Conservation (phyloP, 805 yeast genomes). For the Torulaspora gathmanii region DNA sequence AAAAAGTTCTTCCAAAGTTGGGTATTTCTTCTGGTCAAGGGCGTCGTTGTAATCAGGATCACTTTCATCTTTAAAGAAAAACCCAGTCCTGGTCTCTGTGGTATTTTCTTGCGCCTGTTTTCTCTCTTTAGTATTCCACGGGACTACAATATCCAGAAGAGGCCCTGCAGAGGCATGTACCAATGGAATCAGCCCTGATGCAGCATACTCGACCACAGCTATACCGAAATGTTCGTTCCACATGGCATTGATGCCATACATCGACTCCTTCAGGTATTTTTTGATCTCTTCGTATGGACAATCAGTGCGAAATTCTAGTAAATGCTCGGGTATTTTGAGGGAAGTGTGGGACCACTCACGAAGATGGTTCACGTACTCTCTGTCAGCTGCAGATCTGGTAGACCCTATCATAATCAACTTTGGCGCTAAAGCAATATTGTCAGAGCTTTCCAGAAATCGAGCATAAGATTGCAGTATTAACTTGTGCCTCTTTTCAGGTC, state of each 20-base stretch:
- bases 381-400: conserved; percentile 66
- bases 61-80: conserved; percentile 61
- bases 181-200: conserved; percentile 80
- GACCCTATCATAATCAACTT: conserved; percentile 77
- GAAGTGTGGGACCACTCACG: conserved; percentile 39
- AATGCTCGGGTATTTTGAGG: conserved; percentile 39
- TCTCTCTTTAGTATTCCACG: conserved; percentile 39
- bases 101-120: conserved; percentile 28
- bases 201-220: conserved; percentile 88
- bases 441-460: conserved; percentile 40
- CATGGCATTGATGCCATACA: conserved; percentile 90
- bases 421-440: conserved; percentile 36
- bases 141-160: conserved; percentile 72
- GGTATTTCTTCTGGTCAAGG: conserved; percentile 34
- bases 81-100: conserved; percentile 59
- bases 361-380: conserved; percentile 50
- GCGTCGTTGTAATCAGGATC: conserved; percentile 62
- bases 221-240: conserved; percentile 99
- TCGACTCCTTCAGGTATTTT: conserved; percentile 48
- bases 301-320: conserved; percentile 60
- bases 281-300: conserved; percentile 64
- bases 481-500: conserved; percentile 90
- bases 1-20: conserved; percentile 50
- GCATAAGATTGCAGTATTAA: conserved; percentile 63
- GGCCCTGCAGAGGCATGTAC: conserved; percentile 98